These are phyloP conservation scores for Fusarium siculi DNA, from an alignment of 2,329 filamentous ascomycete species.

Conservation along the genomic window DNA sequence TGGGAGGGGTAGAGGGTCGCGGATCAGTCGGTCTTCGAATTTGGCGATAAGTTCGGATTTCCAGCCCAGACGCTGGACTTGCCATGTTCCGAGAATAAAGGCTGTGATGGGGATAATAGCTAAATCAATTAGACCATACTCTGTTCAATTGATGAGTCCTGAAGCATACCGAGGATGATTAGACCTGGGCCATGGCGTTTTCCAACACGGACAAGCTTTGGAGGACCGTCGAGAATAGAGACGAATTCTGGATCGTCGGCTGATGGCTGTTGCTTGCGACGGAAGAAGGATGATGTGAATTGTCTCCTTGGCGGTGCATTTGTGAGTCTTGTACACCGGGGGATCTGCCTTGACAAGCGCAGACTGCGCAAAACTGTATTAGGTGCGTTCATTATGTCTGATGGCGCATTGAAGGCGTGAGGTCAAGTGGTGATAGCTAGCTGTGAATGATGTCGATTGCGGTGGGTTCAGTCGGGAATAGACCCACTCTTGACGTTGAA, in stretches of 20 bases:
- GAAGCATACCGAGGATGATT: constrained; percentile 73
- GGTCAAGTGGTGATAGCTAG: neutral
- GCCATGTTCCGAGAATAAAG: constrained; percentile 92
- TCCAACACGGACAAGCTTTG: constrained; percentile 79
- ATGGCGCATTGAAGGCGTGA: constrained; percentile 16
- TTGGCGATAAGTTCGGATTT: constrained; percentile 92
- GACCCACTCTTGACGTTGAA: constrained; percentile 14
- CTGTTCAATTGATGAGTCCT: neutral
- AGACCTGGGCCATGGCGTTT: constrained; percentile 81
- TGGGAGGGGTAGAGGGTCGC: constrained; percentile 85
- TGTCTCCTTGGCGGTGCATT: constrained; percentile 20
- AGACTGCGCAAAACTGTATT: constrained; percentile 43
- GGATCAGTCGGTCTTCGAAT: constrained; percentile 90
- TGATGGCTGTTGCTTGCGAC: constrained; percentile 54
- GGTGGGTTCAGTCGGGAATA: constrained; percentile 9
- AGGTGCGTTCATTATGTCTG: constrained; percentile 44
- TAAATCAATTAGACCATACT: constrained; percentile 31
- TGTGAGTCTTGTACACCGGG: constrained; percentile 20
- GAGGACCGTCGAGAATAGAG: constrained; percentile 88
- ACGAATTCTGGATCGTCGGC: constrained; percentile 83
- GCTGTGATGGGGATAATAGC: constrained; percentile 92
- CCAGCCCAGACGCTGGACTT: constrained; percentile 91
- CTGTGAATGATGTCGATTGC: constrained; percentile 32
- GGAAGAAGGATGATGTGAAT: constrained; percentile 35
- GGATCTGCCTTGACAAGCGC: constrained; percentile 24